A percentile compares a stretch with the other conserved stretches of the same genome.
Conservation (phyloP, 345 rosid species). For the Gossypium mustelinum region DNA sequence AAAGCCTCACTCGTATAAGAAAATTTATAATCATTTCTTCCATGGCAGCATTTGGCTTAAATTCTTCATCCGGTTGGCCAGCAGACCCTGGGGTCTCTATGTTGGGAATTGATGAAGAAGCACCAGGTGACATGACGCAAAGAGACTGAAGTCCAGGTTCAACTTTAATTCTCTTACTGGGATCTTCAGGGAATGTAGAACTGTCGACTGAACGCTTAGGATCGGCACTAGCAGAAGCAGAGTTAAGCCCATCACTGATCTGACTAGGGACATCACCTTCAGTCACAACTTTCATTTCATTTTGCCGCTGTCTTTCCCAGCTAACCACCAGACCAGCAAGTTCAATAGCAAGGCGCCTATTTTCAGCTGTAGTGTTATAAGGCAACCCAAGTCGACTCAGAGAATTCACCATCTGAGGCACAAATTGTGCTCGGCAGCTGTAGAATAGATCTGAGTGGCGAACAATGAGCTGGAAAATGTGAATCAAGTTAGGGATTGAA, state of each 20-base stretch:
- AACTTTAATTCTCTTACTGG: slow-evolving; percentile 78
- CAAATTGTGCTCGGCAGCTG: slow-evolving; percentile 97
- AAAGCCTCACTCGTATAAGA: slow-evolving; percentile 79
- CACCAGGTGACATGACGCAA: slow-evolving; percentile 93
- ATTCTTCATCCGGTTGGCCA: slow-evolving; percentile 96
- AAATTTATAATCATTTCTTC: slow-evolving; percentile 99
- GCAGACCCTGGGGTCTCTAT: slow-evolving; percentile 93
- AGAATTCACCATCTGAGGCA: slow-evolving; percentile 99
- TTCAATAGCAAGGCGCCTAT: slow-evolving; percentile 97
- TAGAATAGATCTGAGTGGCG: slow-evolving; percentile 97
- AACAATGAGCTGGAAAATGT: slow-evolving; percentile 95
- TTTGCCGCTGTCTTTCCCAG: slow-evolving; percentile 98
- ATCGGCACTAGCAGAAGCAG: slow-evolving; percentile 51
- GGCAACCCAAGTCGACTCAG: slow-evolving; percentile 98
- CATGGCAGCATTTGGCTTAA: slow-evolving; percentile 99
- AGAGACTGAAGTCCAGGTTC: slow-evolving; percentile 95
- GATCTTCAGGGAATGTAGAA: slow-evolving; percentile 73
- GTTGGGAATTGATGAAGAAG: slow-evolving; percentile 73
- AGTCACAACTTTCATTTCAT: slow-evolving; percentile 65
- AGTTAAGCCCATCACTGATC: slow-evolving; percentile 50
- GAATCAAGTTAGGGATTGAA: slow-evolving; percentile 91
- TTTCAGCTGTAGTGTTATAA: slow-evolving; percentile 83
- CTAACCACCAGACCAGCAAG: slow-evolving; percentile 98
- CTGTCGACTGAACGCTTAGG: slow-evolving; percentile 75
- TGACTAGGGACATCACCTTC: slow-evolving; percentile 66